Conservation (phyloP, 75 land plant species). For the Picea sitchensis region DNA sequence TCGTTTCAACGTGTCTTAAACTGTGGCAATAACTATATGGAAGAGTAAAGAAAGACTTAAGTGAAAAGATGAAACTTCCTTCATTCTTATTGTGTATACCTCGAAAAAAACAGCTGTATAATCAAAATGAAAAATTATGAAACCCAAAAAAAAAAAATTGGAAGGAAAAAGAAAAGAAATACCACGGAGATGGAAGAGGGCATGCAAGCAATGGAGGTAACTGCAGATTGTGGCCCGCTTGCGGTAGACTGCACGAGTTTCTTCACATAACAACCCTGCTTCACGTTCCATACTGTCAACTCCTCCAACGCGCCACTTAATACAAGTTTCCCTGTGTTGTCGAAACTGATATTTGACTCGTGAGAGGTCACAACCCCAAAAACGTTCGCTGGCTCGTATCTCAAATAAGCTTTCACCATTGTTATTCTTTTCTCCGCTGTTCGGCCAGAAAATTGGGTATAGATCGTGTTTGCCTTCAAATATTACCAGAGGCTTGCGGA, state of each 20-base stretch:
- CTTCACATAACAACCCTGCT: slow-evolving; percentile 60
- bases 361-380: slow-evolving; percentile 82
- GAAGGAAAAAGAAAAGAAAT: background rate
- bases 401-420: slow-evolving; percentile 96
- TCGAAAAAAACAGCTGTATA: background rate
- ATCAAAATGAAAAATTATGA: no score
- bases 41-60: no score
- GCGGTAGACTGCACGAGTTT: slow-evolving; percentile 40
- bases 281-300: slow-evolving; percentile 77
- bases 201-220: slow-evolving; percentile 61
- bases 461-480: no score
- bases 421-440: background rate
- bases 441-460: background rate
- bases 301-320: slow-evolving; percentile 82
- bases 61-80: no score
- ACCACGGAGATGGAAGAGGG: slow-evolving; percentile 35
- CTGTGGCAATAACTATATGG: no score
- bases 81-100: background rate
- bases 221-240: slow-evolving; percentile 49
- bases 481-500: no score
- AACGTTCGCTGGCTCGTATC: slow-evolving; percentile 75
- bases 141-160: background rate
- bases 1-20: no score
- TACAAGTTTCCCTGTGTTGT: slow-evolving; percentile 71
- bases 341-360: slow-evolving; percentile 73